Percentiles rank a stretch among this genome's conserved stretches.
Conservation (phyloP, 768 basidiomycete genomes). For the Amanita rubescens region DNA sequence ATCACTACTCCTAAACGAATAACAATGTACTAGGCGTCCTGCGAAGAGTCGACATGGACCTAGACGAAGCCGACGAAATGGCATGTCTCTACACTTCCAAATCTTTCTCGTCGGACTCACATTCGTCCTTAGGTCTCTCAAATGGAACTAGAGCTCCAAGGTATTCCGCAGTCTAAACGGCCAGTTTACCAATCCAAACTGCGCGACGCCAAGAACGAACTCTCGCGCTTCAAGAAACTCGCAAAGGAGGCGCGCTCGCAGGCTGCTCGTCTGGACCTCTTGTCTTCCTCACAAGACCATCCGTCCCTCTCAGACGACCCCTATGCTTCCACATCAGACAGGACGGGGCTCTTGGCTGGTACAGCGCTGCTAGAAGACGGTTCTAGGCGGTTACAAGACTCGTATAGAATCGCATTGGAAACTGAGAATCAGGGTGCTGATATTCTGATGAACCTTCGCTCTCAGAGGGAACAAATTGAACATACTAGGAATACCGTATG, state of each 20-base stretch:
- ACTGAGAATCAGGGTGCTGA: slow-evolving; percentile 95
- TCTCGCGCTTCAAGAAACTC: slow-evolving; percentile 75
- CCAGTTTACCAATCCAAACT: slow-evolving; percentile 72
- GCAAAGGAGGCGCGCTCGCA: slow-evolving; percentile 67
- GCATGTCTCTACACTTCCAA: slow-evolving; percentile 33
- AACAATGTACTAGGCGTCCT: slow-evolving; percentile 76
- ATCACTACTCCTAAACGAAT: slow-evolving; percentile 20
- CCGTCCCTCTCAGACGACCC: slow-evolving; percentile 68
- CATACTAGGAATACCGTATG: slow-evolving; percentile 84
- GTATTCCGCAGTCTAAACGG: slow-evolving; percentile 82
- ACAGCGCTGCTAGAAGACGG: slow-evolving; percentile 80
- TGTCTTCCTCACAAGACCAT: slow-evolving; percentile 40
- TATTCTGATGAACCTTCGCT: slow-evolving; percentile 76
- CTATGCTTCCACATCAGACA: slow-evolving; percentile 61
- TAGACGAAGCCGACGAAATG: slow-evolving; percentile 98
- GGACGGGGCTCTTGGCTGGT: slow-evolving; percentile 73
- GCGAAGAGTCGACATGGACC: slow-evolving; percentile 84
- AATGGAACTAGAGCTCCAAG: slow-evolving; percentile 98
- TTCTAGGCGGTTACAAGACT: slow-evolving; percentile 76
- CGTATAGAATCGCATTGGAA: slow-evolving; percentile 88
- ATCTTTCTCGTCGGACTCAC: slow-evolving; percentile 4
- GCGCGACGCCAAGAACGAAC: slow-evolving; percentile 63
- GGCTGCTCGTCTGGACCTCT: slow-evolving; percentile 70
- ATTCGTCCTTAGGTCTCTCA: slow-evolving; percentile 77
- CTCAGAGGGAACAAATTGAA: slow-evolving; percentile 92